Evolutionary conservation across 78 protist genomes (phyloP).

Genomic region (Chrysochromulina tobinii): DNA sequence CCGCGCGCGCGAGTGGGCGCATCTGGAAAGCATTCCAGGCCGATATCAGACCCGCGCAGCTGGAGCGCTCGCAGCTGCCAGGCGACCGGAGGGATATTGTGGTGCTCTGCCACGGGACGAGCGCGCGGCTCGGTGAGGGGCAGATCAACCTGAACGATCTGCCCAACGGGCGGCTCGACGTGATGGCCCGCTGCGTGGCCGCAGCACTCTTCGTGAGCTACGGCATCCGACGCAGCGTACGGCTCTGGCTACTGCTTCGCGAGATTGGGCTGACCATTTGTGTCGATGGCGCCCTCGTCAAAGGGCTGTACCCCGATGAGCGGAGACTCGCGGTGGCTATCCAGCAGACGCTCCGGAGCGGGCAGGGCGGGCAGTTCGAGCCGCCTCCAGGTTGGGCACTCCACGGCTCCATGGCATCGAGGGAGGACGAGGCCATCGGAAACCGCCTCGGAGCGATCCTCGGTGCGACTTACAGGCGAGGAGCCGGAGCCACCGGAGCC

Average conservation of each 20-base stretch:
- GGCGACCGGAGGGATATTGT: not conserved
- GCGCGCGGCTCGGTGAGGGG: not conserved
- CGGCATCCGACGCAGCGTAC: not conserved
- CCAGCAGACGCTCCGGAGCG: not conserved
- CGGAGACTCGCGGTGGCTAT: not conserved
- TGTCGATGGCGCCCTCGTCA: not conserved
- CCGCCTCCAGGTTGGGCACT: too few relatives aligned
- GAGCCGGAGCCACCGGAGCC: too few relatives aligned
- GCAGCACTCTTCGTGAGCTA: not conserved
- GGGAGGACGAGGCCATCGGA: too few relatives aligned
- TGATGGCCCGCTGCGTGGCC: not conserved
- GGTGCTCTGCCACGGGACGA: not conserved
- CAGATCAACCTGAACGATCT: not conserved
- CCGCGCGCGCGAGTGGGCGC: too few relatives aligned
- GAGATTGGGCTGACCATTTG: not conserved
- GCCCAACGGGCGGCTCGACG: not conserved
- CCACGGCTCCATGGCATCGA: too few relatives aligned
- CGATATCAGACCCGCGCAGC: too few relatives aligned
- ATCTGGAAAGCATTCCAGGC: too few relatives aligned
- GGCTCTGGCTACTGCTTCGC: not conserved
- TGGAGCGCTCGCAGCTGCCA: too few relatives aligned
- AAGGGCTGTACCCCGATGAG: not conserved
- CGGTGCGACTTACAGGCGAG: too few relatives aligned
- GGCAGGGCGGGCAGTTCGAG: too few relatives aligned
- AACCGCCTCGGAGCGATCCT: too few relatives aligned